phyloP scores from a whole-genome alignment of 352 stramenopile species.

The Thalassiosira livingstoniorum region DNA sequence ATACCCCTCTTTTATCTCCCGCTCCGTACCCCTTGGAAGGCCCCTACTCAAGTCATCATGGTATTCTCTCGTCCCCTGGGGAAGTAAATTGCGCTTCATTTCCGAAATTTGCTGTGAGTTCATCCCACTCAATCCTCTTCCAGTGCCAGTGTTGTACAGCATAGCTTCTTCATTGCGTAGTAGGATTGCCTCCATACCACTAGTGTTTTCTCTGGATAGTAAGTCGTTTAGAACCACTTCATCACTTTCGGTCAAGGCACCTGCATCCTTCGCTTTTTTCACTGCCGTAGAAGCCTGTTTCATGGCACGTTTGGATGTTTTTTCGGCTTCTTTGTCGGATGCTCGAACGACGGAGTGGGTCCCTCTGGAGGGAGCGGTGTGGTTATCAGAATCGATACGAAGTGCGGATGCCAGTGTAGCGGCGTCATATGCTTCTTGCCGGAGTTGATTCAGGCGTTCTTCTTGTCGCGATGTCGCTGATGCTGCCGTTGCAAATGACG shows the following conservation, averaged over 20 bases:
- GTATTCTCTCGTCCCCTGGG: conserved; percentile 73
- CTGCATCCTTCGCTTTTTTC: conserved; percentile 69
- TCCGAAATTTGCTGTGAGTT: conserved; percentile 29
- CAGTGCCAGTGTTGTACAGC: conserved; percentile 23
- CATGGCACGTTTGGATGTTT: conserved; percentile 72
- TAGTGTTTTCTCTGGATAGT: conserved; percentile 42
- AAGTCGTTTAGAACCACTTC: conserved; percentile 23
- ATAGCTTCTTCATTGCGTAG: conserved; percentile 39
- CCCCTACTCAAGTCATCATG: conserved; percentile 58
- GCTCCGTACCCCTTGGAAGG: conserved; percentile 73
- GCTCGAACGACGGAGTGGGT: conserved; percentile 74
- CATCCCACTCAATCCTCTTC: conserved; percentile 58
- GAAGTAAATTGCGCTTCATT: conserved; percentile 60
- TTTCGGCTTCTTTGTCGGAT: conserved; percentile 73
- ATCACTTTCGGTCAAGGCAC: conserved; percentile 64
- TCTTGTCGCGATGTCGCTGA: conserved; percentile 38
- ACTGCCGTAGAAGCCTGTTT: conserved; percentile 71
- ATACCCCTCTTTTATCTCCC: conserved; percentile 81
- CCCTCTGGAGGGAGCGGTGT: conserved; percentile 20
- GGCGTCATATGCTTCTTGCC: conserved; percentile 74
- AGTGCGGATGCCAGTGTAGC: conserved; percentile 66
- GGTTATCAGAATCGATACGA: conserved; percentile 45
- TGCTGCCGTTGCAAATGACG: not conserved
- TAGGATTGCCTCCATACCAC: conserved; percentile 47
- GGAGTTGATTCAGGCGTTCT: conserved; percentile 57